These are phyloP conservation scores for maize (Zea mays) DNA, from an alignment of 176 grass and related monocot species.

Conservation along the genomic window DNA sequence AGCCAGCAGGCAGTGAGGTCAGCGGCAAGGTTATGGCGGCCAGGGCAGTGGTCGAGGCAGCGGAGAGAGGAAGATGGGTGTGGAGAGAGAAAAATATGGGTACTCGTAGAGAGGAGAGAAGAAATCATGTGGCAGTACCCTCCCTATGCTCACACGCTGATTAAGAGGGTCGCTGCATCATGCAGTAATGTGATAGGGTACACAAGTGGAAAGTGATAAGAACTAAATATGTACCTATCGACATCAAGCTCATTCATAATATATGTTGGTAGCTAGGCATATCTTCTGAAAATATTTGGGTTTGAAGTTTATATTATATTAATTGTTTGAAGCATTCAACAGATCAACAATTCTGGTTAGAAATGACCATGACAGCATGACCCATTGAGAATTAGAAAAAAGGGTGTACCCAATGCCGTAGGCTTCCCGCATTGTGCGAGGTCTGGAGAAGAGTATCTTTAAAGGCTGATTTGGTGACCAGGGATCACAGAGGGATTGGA, in stretches of 20 bases:
- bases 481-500: too few species aligned
- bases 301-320: background rate
- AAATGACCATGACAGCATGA: background rate
- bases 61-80: background rate
- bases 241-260: background rate
- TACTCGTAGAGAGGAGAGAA: background rate
- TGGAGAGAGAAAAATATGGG: background rate
- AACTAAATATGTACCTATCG: background rate
- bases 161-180: background rate
- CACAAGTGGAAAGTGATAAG: background rate
- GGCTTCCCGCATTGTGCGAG: too few species aligned
- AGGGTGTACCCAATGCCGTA: too few species aligned
- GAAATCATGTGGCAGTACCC: background rate
- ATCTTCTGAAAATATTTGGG: background rate
- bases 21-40: background rate
- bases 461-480: too few species aligned
- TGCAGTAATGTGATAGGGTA: background rate
- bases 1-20: background rate
- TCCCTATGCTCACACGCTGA: background rate
- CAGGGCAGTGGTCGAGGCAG: background rate
- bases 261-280: background rate
- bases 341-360: background rate
- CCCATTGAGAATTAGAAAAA: background rate
- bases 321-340: background rate
- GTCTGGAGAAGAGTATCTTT: too few species aligned